Percentiles rank a stretch among this genome's conserved stretches.
These are phyloP conservation scores for Uronychia binucleata DNA, from an alignment of 73 alveolate genomes.

Conservation along the genomic window DNA sequence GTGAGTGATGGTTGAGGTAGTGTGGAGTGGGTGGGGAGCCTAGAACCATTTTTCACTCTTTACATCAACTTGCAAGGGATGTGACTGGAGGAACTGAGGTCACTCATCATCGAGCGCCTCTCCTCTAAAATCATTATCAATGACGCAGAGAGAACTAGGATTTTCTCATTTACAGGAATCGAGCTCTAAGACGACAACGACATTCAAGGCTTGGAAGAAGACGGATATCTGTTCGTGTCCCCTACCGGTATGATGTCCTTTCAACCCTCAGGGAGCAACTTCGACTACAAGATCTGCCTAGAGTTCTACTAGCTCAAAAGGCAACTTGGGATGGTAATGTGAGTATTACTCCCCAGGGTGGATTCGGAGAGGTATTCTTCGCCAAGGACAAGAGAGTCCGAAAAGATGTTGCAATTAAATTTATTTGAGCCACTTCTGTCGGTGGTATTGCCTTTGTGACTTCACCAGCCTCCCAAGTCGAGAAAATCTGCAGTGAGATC, in stretches of 20 bases:
- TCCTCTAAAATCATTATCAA: not conserved
- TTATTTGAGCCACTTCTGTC: not conserved
- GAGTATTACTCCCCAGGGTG: not conserved
- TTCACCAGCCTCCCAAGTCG: not conserved
- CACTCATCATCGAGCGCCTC: not conserved
- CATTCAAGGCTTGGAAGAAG: not conserved
- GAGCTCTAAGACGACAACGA: not conserved
- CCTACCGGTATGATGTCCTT: not conserved
- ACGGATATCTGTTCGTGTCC: not conserved
- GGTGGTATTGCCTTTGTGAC: not conserved
- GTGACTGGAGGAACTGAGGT: not conserved
- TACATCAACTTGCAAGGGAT: not conserved
- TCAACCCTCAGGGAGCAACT: not conserved
- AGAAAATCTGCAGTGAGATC: slow-evolving; percentile 18
- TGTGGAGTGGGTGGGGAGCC: no score
- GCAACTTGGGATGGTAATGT: not conserved
- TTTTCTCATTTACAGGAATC: not conserved
- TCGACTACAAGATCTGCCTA: not conserved
- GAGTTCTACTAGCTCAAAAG: not conserved
- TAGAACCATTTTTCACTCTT: not conserved
- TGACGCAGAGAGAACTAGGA: not conserved
- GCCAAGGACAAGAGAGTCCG: not conserved
- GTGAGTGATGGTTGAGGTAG: no score
- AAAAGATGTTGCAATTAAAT: not conserved
- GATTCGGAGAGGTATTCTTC: not conserved